Evolutionary conservation across 371 early-diverging fungal genomes (phyloP), one percentile per base, ranked within the genome.

Genomic region (Rhizopus delemar): DNA sequence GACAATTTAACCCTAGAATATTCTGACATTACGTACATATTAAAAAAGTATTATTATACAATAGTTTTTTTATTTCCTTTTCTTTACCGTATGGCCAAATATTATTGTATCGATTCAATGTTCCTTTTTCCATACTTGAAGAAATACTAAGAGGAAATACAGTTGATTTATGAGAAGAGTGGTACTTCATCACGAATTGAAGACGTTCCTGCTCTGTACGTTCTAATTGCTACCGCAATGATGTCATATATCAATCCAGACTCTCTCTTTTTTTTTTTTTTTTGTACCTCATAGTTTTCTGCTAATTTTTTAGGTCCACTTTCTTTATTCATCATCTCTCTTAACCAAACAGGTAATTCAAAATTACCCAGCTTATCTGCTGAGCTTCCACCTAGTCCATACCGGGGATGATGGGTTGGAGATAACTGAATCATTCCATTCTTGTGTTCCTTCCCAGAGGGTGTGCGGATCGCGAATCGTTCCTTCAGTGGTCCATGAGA

Each of bases 81-180:
- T 6, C 73, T 63, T 56, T 59, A 85, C 88, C 66, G 53, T 77
- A 91, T 0, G 89, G 85, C 77, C 91, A 81, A 34, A 91, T 86
- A 59, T 92, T 90, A 51, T 72, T 71, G 70, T 93, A 93, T 32
- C 92, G 69, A 61, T 88, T 87, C 56, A 79, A 69, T 41, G 76
- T 60, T 5, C 83, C 86, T 41, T 80, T 79, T 66, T 86, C 87
- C 15, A 83, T 68, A 9, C 75, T 76, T 4, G 81, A 77, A 16
- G 79, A 60, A 38, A 86, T 82, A 51, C 82, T 81, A 34, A 73
- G 74, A 8, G 74, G 78, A 33, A 66, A 61, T 6, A 63, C 59
- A 5, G 61, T 28, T 59, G 53, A 49, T 28, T 58, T 43, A 48
- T 55, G 38, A 53, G 41, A 34, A 41, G 69, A 62, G 60, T 66